Base-by-base conservation (phyloP, 306 rosid species). In the Morella rubra region DNA sequence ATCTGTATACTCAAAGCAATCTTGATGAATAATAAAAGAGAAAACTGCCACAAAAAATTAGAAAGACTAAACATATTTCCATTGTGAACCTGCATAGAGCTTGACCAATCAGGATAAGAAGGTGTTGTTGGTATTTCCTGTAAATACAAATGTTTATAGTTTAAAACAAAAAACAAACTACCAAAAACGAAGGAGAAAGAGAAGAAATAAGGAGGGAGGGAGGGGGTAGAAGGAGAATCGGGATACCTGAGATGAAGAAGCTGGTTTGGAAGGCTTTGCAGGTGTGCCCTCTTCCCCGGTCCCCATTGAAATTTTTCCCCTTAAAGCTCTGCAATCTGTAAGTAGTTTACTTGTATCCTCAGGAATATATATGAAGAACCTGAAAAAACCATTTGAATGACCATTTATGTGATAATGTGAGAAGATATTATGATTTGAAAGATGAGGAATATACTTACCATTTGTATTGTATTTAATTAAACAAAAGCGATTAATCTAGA, bases 91-190 rank as follows among this genome's bases (percentile, higher is more conserved):
- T 95, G 97, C 96, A 96, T 87, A 66, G 98, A 84, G 85, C 81
- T 85, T 37, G 99, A 89, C 99, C 99, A 96, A 85, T 96, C 99
- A 44, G 98, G 87, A 84, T 91, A 96, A 6, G 93, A 76, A 81
- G 91, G 98, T 19, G 83, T 79, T 15, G 82, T 58, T 8, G 96
- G 93, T 14, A 87, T 73, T 76, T 96, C 98, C 97, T 90, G 88
- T 44, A 77, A 16, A 73, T 7, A 74, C 77, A 22, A 73, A 72
- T 6, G 13, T 11, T 59, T 44, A 73, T 16, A 19, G 52, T 24
- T 64, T 71, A 69, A 47, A 55, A 37, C 32, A 18, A 42, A 60
- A 59, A 50, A 68, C 54, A 64, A 32, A 32, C 37, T 32, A 32
- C 37, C 37, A 32, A 74, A 52, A 41, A 24, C 42, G 47, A 44